Evolutionary conservation across 345 rosid species (phyloP).

Genomic region (Eucalyptus melliodora): DNA sequence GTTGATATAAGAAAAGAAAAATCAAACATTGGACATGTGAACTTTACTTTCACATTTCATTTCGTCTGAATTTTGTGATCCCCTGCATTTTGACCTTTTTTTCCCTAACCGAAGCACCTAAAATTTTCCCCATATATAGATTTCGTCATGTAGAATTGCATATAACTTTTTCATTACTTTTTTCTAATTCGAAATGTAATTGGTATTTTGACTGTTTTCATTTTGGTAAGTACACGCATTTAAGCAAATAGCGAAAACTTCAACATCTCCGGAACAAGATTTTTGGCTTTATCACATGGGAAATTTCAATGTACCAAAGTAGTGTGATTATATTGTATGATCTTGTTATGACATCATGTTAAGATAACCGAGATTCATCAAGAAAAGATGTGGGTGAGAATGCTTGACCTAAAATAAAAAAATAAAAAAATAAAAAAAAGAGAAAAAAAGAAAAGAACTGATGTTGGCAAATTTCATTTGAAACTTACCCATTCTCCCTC

Average conservation of each 20-base stretch:
- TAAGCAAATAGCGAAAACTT: neutral
- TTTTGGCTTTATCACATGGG: rapidly evolving
- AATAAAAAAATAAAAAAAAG: too few relatives aligned
- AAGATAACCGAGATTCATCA: neutral
- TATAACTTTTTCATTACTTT: neutral
- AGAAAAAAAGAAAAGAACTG: neutral
- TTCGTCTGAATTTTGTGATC: neutral
- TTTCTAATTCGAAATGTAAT: neutral
- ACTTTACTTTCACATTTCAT: neutral
- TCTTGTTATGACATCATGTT: neutral
- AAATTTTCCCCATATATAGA: neutral
- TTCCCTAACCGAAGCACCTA: neutral
- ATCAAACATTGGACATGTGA: neutral
- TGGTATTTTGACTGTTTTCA: rapidly evolving
- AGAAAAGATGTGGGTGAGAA: neutral
- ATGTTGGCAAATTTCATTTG: neutral
- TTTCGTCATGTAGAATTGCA: neutral
- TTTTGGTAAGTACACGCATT: neutral
- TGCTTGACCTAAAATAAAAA: neutral
- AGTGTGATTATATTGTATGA: neutral
- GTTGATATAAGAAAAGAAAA: neutral
- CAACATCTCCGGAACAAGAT: neutral
- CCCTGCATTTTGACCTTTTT: neutral
- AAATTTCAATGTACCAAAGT: neutral
- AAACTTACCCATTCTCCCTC: neutral